Conservation (phyloP, 1,284 basidiomycete genomes). For the Athelia psychrophila region DNA sequence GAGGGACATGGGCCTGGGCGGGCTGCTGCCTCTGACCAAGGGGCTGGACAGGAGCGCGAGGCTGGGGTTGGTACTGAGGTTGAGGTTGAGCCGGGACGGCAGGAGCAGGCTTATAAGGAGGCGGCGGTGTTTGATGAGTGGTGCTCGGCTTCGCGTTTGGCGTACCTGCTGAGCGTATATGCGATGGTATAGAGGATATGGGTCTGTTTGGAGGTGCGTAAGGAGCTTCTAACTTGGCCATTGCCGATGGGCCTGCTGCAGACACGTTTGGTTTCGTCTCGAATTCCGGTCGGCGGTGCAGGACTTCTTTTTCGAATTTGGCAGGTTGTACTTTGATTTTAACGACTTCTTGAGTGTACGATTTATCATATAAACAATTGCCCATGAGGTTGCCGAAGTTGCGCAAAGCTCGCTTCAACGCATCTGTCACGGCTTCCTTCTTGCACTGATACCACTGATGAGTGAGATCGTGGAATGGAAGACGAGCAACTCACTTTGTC, state of each 20-base stretch:
- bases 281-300: conserved; percentile 81
- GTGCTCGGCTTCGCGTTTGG: conserved; percentile 14
- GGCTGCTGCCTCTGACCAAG: neutral
- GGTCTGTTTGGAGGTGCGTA: neutral
- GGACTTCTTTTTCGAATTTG: conserved; percentile 72
- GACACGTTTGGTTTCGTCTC: conserved; percentile 32
- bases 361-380: conserved; percentile 94
- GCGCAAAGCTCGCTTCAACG: conserved; percentile 77
- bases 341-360: conserved; percentile 79
- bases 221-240: neutral
- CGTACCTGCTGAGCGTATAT: conserved; percentile 16
- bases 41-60: neutral
- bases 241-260: neutral
- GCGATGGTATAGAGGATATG: conserved; percentile 15
- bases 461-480: neutral
- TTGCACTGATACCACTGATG: conserved; percentile 65
- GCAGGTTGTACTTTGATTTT: conserved; percentile 84
- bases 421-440: conserved; percentile 80
- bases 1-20: conserved; percentile 7
- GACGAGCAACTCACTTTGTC: conserved; percentile 73
- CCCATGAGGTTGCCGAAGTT: conserved; percentile 95
- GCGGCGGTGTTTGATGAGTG: neutral
- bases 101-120: neutral
- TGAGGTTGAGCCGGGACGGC: no score
- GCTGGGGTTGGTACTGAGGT: no score